Conservation (phyloP, 2,329 filamentous ascomycete species). For the Ophiobolus disseminans region DNA sequence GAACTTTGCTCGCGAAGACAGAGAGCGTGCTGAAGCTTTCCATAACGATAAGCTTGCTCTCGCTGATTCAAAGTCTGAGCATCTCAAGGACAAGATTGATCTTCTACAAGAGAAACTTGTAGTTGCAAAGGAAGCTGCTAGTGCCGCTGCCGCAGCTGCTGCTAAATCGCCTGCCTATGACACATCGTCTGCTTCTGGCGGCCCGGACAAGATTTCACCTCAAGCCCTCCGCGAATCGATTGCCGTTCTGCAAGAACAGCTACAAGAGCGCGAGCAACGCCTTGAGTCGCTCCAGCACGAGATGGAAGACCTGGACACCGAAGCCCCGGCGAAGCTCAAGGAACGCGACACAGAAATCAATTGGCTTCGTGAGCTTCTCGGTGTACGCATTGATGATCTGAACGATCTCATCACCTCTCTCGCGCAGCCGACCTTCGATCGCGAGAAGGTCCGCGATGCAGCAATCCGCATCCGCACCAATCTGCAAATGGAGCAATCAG, state of each 20-base stretch:
- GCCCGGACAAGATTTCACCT: slow-evolving; percentile 86
- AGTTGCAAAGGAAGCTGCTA: slow-evolving; percentile 85
- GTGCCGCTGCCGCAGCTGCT: slow-evolving; percentile 78
- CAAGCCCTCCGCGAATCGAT: slow-evolving; percentile 96
- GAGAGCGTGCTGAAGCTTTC: slow-evolving; percentile 78
- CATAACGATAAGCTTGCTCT: slow-evolving; percentile 81
- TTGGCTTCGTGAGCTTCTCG: slow-evolving; percentile 92
- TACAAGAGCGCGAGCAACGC: slow-evolving; percentile 88
- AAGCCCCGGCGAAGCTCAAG: slow-evolving; percentile 81
- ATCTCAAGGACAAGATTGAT: slow-evolving; percentile 82
- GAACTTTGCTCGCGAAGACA: slow-evolving; percentile 78
- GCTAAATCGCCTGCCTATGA: slow-evolving; percentile 56
- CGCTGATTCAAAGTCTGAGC: slow-evolving; percentile 82
- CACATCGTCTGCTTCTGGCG: slow-evolving; percentile 42
- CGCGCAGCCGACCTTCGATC: slow-evolving; percentile 76
- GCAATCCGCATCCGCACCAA: slow-evolving; percentile 93
- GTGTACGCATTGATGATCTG: slow-evolving; percentile 87
- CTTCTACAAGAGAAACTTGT: slow-evolving; percentile 91
- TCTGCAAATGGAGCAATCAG: slow-evolving; percentile 96
- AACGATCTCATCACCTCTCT: slow-evolving; percentile 88
- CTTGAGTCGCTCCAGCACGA: slow-evolving; percentile 86
- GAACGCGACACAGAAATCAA: slow-evolving; percentile 93
- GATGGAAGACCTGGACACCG: slow-evolving; percentile 72
- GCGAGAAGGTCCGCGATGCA: slow-evolving; percentile 81
- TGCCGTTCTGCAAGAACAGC: slow-evolving; percentile 92